Base-by-base conservation (phyloP, 306 rosid genomes). In the Aeschynomene evenia region DNA sequence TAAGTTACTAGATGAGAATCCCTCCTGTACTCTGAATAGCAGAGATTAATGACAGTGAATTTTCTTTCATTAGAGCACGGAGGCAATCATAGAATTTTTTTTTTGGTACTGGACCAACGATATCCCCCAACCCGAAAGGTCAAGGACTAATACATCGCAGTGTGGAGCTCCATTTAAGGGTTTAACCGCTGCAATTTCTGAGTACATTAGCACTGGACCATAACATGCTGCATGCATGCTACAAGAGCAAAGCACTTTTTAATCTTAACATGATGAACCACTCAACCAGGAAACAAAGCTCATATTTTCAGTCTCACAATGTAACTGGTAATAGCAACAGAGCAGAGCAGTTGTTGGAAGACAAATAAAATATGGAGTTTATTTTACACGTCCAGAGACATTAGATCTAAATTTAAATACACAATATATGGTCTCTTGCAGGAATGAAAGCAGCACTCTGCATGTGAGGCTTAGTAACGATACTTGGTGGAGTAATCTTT, bases 401-500 rank as follows among this genome's bases (percentile, higher is more conserved):
- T 15, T 5, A 40, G 15, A 11, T 14, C 63, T 21, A 37, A 7
- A n/a, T n/a, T n/a, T n/a, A n/a, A 5, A 52, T 9, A 21, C 46
- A 36, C 51, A 52, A 34, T 10, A 69, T 23, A 69, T 22, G 59
- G 4, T 48, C 15, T 43, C 52, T 34, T 45, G 33, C 48, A 71
- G 33, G 23, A 21, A 46, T 20, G 54, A 37, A 72, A 49, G 54
- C 23, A 46, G 24, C 63, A 50, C 19, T 6, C 23, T 7, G 4
- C 7, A 7, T 49, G 56, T 18, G 23, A 23, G 12, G 56, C 70
- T 81, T 78, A 92, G 91, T 92, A 92, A 71, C 96, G 96, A 34
- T 94, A 90, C 74, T 94, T 94, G 87, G 97, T 94, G 54, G 99
- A 94, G 75, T 92, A 89, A 76, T 92, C 98, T 71, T 92, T 92